These are phyloP conservation scores for Acacia confusa DNA, from an alignment of 306 rosid genomes.

Conservation along the genomic window DNA sequence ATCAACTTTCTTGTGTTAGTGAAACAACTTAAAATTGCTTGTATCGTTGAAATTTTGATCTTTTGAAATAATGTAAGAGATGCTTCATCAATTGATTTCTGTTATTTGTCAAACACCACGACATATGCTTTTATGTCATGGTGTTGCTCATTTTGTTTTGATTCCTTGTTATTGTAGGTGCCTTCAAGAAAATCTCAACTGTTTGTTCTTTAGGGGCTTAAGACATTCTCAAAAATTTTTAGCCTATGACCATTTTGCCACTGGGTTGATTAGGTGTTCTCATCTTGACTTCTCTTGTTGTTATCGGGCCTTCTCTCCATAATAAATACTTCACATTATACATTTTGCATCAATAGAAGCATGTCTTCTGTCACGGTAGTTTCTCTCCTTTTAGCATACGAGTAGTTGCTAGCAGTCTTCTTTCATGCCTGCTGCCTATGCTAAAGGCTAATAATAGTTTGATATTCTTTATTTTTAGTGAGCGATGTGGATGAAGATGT, in stretches of 20 bases:
- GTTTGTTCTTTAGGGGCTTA: conserved; percentile 17
- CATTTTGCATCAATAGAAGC: conserved; percentile 18
- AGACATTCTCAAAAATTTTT: not conserved
- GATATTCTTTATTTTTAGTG: conserved; percentile 38
- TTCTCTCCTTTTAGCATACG: not conserved
- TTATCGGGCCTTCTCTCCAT: not conserved
- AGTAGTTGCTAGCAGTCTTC: not conserved
- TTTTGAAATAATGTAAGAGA: not conserved
- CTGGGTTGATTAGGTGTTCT: conserved; percentile 6
- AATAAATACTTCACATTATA: not conserved
- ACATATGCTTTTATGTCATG: not conserved
- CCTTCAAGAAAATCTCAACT: conserved; percentile 5
- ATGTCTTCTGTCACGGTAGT: not conserved
- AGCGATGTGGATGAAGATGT: conserved; percentile 68
- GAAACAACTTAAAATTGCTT: not conserved
- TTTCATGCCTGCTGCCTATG: conserved; percentile 11
- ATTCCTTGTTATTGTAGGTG: conserved; percentile 6
- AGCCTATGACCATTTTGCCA: not conserved
- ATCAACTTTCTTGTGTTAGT: not conserved
- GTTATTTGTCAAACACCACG: not conserved
- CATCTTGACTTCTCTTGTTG: not conserved
- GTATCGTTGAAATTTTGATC: not conserved
- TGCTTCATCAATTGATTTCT: conserved; percentile 10
- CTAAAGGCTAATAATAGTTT: conserved; percentile 39
- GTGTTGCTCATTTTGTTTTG: not conserved